phyloP scores from a whole-genome alignment of 2,329 filamentous ascomycete species.

The Knoxdaviesia capensis region DNA sequence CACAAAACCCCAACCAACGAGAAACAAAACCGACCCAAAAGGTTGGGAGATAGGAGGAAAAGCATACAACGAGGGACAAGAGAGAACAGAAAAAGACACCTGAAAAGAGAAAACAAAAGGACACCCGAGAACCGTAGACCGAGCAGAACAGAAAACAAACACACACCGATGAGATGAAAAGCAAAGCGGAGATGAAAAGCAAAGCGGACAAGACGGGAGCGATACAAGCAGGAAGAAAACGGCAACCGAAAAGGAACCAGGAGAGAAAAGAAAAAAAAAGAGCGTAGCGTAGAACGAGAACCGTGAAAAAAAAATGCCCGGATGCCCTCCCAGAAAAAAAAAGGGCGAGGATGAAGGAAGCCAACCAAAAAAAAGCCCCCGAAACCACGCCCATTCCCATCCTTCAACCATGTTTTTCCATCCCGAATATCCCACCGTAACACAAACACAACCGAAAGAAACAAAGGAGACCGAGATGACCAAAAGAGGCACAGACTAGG shows the following conservation, averaged over 20 bases:
- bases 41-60: too few relatives aligned
- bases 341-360: not conserved
- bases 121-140: not conserved
- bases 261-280: conserved; percentile 4
- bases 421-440: not conserved
- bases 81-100: not conserved
- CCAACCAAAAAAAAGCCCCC: not conserved
- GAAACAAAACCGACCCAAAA: too few relatives aligned
- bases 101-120: not conserved
- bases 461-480: not conserved
- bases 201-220: conserved; percentile 4
- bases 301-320: not conserved
- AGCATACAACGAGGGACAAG: too few relatives aligned
- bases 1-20: too few relatives aligned
- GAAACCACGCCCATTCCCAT: not conserved
- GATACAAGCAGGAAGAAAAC: conserved; percentile 1
- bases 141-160: conserved; percentile 1
- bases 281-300: not conserved
- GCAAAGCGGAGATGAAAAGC: not conserved
- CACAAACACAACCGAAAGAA: not conserved
- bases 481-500: not conserved
- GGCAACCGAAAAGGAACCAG: conserved; percentile 1
- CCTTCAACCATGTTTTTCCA: not conserved
- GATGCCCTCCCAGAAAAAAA: not conserved
- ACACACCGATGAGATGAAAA: conserved; percentile 1